Conservation (phyloP, 768 basidiomycete genomes). For the Termitomyces sp. region DNA sequence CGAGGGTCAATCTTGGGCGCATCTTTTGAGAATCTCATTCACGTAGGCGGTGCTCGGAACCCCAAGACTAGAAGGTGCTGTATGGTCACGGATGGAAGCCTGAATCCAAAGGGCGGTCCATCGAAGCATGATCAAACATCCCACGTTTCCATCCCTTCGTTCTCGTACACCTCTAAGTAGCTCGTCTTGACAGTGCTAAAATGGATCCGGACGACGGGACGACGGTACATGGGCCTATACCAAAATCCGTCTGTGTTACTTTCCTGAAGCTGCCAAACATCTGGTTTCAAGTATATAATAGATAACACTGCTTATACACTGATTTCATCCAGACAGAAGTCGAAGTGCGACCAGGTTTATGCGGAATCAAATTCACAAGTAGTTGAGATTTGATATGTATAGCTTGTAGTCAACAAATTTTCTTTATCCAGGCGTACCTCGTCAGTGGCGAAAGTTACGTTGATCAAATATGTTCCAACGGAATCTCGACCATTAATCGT, state of each 20-base stretch:
- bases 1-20: not conserved
- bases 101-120: not conserved
- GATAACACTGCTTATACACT: not conserved
- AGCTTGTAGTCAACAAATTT: slow-evolving; percentile 11
- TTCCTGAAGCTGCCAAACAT: not conserved
- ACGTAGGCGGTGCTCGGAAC: not conserved
- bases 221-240: too few species aligned
- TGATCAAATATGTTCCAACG: slow-evolving; percentile 37
- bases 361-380: slow-evolving; percentile 1
- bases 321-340: not conserved
- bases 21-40: not conserved
- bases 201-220: not conserved
- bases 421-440: slow-evolving; percentile 49
- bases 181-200: not conserved
- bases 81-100: not conserved
- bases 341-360: not conserved
- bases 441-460: slow-evolving; percentile 47
- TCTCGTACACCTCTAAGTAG: not conserved
- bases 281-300: not conserved
- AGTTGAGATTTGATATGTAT: slow-evolving; percentile 5
- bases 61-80: not conserved
- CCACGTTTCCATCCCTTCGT: not conserved
- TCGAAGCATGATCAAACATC: not conserved
- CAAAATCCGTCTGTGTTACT: not conserved
- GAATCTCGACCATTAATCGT: slow-evolving; percentile 27